Conservation (phyloP, 805 yeast genomes). For the Wickerhamiella parazyma region DNA sequence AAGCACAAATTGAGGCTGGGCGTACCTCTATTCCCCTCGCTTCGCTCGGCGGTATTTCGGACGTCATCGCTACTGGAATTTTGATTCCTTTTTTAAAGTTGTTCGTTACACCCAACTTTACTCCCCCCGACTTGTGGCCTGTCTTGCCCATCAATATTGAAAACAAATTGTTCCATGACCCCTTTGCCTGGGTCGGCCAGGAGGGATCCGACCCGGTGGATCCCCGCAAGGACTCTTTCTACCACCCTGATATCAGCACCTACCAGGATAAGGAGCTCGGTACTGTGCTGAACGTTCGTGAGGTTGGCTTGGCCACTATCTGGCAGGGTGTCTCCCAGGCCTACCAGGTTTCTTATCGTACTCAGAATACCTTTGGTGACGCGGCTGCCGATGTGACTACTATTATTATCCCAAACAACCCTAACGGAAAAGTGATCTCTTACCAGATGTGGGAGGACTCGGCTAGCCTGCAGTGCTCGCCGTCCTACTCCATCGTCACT, state of each 20-base stretch:
- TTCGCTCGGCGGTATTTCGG: conserved; percentile 1
- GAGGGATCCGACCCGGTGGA: conserved; percentile 2
- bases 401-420: conserved; percentile 11
- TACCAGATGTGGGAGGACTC: conserved; percentile 23
- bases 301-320: conserved; percentile 9
- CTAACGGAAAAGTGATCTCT: conserved; percentile 15
- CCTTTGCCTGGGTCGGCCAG: conserved; percentile 8
- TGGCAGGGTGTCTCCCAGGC: conserved; percentile 8
- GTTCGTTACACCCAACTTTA: conserved; percentile 14
- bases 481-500: conserved; percentile 18
- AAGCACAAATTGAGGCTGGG: not conserved
- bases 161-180: conserved; percentile 2
- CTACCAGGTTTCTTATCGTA: conserved; percentile 13
- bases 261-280: conserved; percentile 3
- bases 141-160: conserved; percentile 2
- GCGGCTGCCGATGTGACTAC: conserved; percentile 15
- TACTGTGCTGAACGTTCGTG: conserved; percentile 12
- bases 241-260: conserved; percentile 9
- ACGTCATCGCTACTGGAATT: conserved; percentile 14
- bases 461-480: conserved; percentile 20
- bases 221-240: conserved; percentile 12
- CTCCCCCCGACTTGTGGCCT: conserved; percentile 3
- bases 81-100: conserved; percentile 25
- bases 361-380: conserved; percentile 10
- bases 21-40: not conserved